Conservation (phyloP, 2,329 filamentous ascomycete genomes). For the Fusarium neocosmosporiellum region DNA sequence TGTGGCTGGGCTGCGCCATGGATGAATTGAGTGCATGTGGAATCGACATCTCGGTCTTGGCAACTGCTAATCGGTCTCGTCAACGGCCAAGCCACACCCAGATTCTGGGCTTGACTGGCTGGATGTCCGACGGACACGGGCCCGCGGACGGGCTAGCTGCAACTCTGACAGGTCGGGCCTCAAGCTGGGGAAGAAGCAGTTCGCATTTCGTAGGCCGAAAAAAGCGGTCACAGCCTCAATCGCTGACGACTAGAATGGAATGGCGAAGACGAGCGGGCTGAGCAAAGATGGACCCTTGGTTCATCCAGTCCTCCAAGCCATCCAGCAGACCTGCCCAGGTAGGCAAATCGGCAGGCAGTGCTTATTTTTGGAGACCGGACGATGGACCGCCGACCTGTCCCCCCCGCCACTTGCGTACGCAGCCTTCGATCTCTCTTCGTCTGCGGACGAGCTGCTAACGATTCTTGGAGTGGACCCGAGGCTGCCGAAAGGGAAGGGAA, state of each 20-base stretch:
- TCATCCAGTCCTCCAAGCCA: neutral
- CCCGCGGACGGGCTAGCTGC: neutral
- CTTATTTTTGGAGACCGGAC: conserved; percentile 34
- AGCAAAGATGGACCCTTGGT: neutral
- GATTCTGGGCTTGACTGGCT: neutral
- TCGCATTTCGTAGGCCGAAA: conserved; percentile 9
- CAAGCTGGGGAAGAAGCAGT: conserved; percentile 7
- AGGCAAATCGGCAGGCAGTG: conserved; percentile 6
- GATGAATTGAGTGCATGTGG: conserved; percentile 6
- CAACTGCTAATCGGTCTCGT: conserved; percentile 9
- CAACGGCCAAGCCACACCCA: conserved; percentile 24
- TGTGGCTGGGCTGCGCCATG: neutral
- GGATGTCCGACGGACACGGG: conserved; percentile 6
- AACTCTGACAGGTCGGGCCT: neutral
- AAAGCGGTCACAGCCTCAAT: conserved; percentile 27
- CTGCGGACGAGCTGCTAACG: conserved; percentile 7
- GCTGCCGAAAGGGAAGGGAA: conserved; percentile 23
- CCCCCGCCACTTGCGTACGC: conserved; percentile 38
- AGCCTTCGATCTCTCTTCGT: neutral
- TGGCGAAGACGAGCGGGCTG: conserved; percentile 1
- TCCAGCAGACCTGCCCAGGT: neutral
- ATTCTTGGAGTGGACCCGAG: conserved; percentile 29
- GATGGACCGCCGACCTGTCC: neutral
- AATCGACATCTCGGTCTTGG: conserved; percentile 17
- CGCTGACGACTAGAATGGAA: conserved; percentile 30